These are phyloP conservation scores for Boletus insuetus DNA, from an alignment of 768 basidiomycete species.

Conservation along the genomic window DNA sequence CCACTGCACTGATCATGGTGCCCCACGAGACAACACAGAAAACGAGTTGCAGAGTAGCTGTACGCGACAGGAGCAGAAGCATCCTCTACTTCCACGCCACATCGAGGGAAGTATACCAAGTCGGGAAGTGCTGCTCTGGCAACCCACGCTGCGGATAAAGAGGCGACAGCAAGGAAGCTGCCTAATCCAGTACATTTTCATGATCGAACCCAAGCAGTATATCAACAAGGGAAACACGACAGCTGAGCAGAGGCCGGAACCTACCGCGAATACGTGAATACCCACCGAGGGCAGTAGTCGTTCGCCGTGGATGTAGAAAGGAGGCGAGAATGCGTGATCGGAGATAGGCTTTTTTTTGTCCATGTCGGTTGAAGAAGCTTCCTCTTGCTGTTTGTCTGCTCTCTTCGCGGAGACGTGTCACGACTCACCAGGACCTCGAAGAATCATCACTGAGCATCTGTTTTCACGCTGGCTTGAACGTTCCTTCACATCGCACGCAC, in stretches of 20 bases:
- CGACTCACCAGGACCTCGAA: neutral
- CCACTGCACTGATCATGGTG: slow-evolving; percentile 6
- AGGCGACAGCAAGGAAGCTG: slow-evolving; percentile 15
- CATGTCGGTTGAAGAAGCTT: neutral
- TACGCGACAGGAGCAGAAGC: slow-evolving; percentile 25
- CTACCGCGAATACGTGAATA: slow-evolving; percentile 42
- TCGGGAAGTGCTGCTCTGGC: slow-evolving; percentile 10
- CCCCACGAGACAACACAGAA: slow-evolving; percentile 6
- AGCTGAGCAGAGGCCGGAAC: neutral
- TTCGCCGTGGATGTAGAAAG: slow-evolving; percentile 52
- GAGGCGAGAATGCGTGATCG: slow-evolving; percentile 26
- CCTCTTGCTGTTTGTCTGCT: neutral
- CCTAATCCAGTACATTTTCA: slow-evolving; percentile 14
- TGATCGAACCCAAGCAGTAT: slow-evolving; percentile 10
- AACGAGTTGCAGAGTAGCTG: neutral
- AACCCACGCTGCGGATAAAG: slow-evolving; percentile 13
- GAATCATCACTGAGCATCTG: too few species aligned
- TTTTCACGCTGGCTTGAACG: neutral
- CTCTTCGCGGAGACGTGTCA: slow-evolving; percentile 8
- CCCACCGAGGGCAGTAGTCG: slow-evolving; percentile 48
- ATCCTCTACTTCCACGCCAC: slow-evolving; percentile 13
- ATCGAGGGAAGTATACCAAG: slow-evolving; percentile 6
- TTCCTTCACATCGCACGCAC: slow-evolving; percentile 4
- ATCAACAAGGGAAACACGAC: slow-evolving; percentile 6
- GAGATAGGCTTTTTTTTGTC: slow-evolving; percentile 27